phyloP scores from a whole-genome alignment of 257 asterid species.

The Cordia subcordata region DNA sequence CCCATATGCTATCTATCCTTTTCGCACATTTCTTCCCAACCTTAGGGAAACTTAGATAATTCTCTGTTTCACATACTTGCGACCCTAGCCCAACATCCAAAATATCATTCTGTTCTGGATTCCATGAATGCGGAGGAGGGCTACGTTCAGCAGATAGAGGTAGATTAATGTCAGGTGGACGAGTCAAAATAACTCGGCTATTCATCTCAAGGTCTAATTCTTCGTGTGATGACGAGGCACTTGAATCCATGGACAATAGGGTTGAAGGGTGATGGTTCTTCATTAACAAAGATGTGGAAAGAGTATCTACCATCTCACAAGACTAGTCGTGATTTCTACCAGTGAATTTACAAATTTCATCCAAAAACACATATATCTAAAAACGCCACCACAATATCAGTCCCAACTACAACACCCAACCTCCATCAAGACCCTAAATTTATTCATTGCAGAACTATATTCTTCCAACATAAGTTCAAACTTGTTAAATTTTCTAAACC shows the following conservation, averaged over 20 bases:
- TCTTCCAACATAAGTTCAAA: conserved; percentile 20
- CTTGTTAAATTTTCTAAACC: conserved; percentile 11
- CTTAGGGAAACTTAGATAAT: conserved; percentile 51
- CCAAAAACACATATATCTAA: conserved; percentile 28
- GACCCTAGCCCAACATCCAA: conserved; percentile 81
- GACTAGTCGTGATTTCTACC: conserved; percentile 13
- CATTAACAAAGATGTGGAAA: conserved; percentile 61
- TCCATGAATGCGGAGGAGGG: conserved; percentile 77
- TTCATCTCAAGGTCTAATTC: conserved; percentile 80
- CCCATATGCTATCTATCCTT: conserved; percentile 91
- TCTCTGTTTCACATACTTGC: conserved; percentile 63
- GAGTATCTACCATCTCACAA: conserved; percentile 63
- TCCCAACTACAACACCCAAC: conserved; percentile 31
- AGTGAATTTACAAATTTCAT: conserved; percentile 18
- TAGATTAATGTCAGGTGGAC: conserved; percentile 86
- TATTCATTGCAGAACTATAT: conserved; percentile 19
- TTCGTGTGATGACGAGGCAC: conserved; percentile 73
- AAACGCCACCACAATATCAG: conserved; percentile 14
- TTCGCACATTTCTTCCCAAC: conserved; percentile 62
- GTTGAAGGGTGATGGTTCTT: conserved; percentile 95
- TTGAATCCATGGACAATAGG: conserved; percentile 88
- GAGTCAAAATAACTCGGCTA: conserved; percentile 51
- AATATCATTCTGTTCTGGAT: conserved; percentile 57
- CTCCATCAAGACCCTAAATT: conserved; percentile 22
- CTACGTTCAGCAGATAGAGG: conserved; percentile 78